Percentiles rank a stretch among this genome's conserved stretches.
These are phyloP conservation scores for Pseudotsuga menziesii DNA, from an alignment of 75 land plant species.

Conservation along the genomic window DNA sequence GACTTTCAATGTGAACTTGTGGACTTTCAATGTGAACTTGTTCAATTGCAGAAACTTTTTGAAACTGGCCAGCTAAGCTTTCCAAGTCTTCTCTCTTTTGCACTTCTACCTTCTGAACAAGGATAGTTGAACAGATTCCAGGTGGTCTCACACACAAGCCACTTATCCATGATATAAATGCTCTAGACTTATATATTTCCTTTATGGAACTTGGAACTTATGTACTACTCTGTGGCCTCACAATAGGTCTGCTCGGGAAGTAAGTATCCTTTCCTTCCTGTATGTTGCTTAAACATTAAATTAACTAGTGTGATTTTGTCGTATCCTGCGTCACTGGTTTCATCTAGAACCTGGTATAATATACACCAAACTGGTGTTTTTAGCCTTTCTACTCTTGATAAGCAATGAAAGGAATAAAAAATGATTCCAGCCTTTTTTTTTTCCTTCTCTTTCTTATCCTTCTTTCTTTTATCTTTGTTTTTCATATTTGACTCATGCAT, in stretches of 20 bases:
- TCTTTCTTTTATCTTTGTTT: neutral
- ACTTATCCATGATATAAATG: conserved; percentile 77
- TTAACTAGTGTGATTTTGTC: neutral
- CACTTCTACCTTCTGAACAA: too few relatives aligned
- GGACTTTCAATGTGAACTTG: too few relatives aligned
- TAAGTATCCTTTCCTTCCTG: conserved; percentile 29
- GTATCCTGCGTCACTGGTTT: neutral
- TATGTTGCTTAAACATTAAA: neutral
- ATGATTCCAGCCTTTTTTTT: neutral
- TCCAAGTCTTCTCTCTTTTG: too few relatives aligned
- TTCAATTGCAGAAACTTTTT: too few relatives aligned
- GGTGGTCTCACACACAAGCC: conserved; percentile 73
- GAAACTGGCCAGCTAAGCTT: too few relatives aligned
- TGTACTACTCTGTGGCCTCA: conserved; percentile 57
- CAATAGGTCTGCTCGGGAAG: conserved; percentile 65
- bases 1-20: too few relatives aligned
- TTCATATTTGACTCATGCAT: too few relatives aligned
- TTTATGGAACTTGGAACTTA: conserved; percentile 85
- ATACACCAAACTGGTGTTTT: neutral
- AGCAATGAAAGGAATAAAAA: neutral
- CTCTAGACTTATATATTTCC: conserved; percentile 81
- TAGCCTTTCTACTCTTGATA: neutral
- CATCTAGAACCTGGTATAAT: neutral
- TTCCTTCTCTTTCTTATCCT: neutral
- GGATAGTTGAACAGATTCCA: conserved; percentile 77